Evolutionary conservation across 1,139 yeast species (phyloP), one percentile per base, ranked within the genome.

Genomic region (Zygoascus sp.): DNA sequence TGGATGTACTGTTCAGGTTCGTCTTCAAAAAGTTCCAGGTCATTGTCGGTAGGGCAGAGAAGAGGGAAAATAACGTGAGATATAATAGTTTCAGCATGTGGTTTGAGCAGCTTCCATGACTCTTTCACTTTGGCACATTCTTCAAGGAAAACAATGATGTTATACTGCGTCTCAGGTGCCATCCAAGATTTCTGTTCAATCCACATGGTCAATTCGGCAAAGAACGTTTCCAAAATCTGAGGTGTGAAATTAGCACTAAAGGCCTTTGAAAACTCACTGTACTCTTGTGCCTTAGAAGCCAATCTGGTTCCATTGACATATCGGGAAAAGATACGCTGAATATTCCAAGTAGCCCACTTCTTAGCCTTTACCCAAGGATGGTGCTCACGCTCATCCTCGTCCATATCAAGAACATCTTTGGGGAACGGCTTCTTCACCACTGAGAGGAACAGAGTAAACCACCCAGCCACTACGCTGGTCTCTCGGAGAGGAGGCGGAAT

Each of bases 1-100:
- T 86, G 90, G 53, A 92, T 85, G 62, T 89, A 92, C 64, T 90
- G 97, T 49, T 80, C 85, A 5, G 97, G 97, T 60, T 92, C 97
- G 52, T 77, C 79, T 53, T 89, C 96, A 67, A 86, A 90, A 30
- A 79, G 67, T 53, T 87, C 95, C 51, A 89, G 69, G 21, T 79
- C 79, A 10, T 76, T 78, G 50, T 84, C 85, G 17, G 77, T 74
- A 9, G 95, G 90, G 53, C 86, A 76, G 45, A 92, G 68, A 44
- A 88, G 66, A 3, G 97, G 97, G 67, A 76, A 89, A 10, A 90
- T 74, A 51, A 92, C 81, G 57, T 83, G 89, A 13, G 82, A 70
- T 21, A 90, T 71, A 42, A 92, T 67, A 13, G 76, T 74, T 46
- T 78, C 79, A 47, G 80, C 75, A 63, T 83, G 86, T 1, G 92